A percentile compares a stretch with the other conserved stretches of the same genome.
phyloP scores from a whole-genome alignment of 352 stramenopile species.

The Pythium dissotocum region DNA sequence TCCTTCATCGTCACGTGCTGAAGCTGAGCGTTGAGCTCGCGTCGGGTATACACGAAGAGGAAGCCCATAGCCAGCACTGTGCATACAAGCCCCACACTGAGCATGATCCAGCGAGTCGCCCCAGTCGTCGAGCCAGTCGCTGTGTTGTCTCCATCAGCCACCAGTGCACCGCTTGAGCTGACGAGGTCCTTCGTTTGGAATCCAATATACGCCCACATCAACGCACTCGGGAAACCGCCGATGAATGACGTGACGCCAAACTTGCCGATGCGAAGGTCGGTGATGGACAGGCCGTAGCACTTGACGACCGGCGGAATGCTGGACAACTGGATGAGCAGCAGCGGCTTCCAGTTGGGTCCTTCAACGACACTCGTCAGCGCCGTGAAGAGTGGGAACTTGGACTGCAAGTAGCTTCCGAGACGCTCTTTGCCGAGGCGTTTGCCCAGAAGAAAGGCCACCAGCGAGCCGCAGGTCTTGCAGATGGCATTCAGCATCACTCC shows the following conservation, averaged over 20 bases:
- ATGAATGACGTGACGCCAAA: slow-evolving; percentile 63
- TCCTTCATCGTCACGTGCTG: slow-evolving; percentile 8
- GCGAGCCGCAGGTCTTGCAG: slow-evolving; percentile 59
- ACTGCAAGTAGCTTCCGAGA: slow-evolving; percentile 53
- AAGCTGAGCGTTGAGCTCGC: slow-evolving; percentile 25
- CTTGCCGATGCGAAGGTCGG: slow-evolving; percentile 49
- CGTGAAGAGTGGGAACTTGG: slow-evolving; percentile 54
- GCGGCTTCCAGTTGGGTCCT: slow-evolving; percentile 68
- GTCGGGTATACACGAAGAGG: slow-evolving; percentile 31
- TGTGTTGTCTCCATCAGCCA: slow-evolving; percentile 9
- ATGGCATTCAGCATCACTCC: slow-evolving; percentile 54
- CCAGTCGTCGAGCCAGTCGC: slow-evolving; percentile 2
- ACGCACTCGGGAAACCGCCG: slow-evolving; percentile 49
- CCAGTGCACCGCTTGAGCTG: background rate
- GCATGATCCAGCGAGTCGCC: slow-evolving; percentile 27
- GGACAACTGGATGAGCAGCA: slow-evolving; percentile 72
- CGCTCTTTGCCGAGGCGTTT: slow-evolving; percentile 57
- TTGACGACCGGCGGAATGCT: slow-evolving; percentile 73
- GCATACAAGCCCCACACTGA: slow-evolving; percentile 21
- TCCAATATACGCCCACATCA: slow-evolving; percentile 70
- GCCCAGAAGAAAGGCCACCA: slow-evolving; percentile 63
- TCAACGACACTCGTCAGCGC: slow-evolving; percentile 53
- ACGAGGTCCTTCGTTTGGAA: slow-evolving; percentile 55
- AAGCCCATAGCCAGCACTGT: slow-evolving; percentile 31
- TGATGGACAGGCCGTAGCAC: slow-evolving; percentile 73